Base-by-base conservation (phyloP, 176 grass and related monocot genomes). In the Pontederia crassipes region DNA sequence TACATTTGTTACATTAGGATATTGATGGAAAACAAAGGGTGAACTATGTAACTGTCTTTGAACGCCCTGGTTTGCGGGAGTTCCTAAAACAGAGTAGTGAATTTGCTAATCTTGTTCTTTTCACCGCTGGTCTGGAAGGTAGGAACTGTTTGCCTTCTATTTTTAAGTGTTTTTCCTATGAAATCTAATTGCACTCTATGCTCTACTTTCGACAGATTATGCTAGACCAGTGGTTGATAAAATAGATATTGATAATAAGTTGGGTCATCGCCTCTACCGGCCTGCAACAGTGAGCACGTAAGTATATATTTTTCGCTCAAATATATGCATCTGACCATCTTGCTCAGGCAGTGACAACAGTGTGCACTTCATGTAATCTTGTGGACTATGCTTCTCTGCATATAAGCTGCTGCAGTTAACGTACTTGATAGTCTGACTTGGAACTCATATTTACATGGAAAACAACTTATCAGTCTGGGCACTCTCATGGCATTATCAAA, bases 101-200 rank as follows among this genome's bases (percentile, higher is more conserved):
- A 85, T 97, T 97, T 52, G 92, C 92, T 20, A 81, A 97, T 50
- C 83, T 97, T 74, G 64, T 97, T 77, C 92, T 97, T 48, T 97
- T 97, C 72, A 97, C 92, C 10, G 92, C 92, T 78, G 92, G 83
- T 57, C 64, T 97, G 28, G 92, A 96, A 90, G 92, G 92, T 96
- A 53, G 68, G 50, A 29, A 27, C 61, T 68, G 28, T 49, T 47
- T 71, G 27, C 46, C 35, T 79, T 6, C 58, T 55, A 46, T 65
- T 71, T 2, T 61, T 52, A 27, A 20, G 10, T 57, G 57, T 54
- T 49, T 82, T 49, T 28, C 27, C 48, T 26, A 28, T 27, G 11
- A 14, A 18, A 27, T 40, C 32, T 40, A 40, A 40, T 40, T 40
- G 32, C 12, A 4, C 17, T 58, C 11, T 4, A 12, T 59, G 27